Evolutionary conservation across 805 yeast species (phyloP), one percentile per base, ranked within the genome.

Genomic region (Saccharomycopsis capsularis): DNA sequence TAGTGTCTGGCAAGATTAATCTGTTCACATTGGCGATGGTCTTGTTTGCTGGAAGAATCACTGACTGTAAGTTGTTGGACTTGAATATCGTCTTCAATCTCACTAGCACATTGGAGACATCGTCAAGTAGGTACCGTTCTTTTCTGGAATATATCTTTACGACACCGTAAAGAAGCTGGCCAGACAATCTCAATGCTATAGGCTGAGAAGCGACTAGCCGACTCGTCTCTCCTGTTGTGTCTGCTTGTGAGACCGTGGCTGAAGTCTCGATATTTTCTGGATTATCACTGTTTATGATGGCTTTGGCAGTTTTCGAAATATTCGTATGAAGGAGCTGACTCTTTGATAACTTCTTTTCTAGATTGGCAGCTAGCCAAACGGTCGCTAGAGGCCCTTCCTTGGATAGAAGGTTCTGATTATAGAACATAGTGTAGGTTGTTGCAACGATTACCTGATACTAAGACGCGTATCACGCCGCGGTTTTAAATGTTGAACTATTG

Each of bases 361-460:
- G 74, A 61, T 86, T 89, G 19, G 96, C 91, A 7, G 96, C 96
- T 42, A 89, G 71, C 96, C 96, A 89, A 6, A 88, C 89, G 55
- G 82, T 85, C 2, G 95, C 95, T 52, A 89, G 69, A 1, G 95
- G 95, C 2, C 95, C 95, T 60, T 81, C 81, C 52, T 78, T 81
- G 2, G 85, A 71, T 19, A 81, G 68, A 29, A 79, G 63, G 44
- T 70, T 69, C 5, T 9, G 18, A 34, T 34, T n/a, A n/a, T 13
- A 45, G 29, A 2, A 39, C 50, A 34, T 49, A n/a, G n/a, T n/a
- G n/a, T n/a, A n/a, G n/a, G n/a, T n/a, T n/a, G n/a, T n/a, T n/a
- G n/a, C n/a, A n/a, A n/a, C n/a, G n/a, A n/a, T n/a, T n/a, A n/a
- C n/a, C n/a, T n/a, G n/a, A n/a, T n/a, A n/a, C n/a, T n/a, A n/a